Percentiles rank a stretch among this genome's conserved stretches.
These are phyloP conservation scores for Kwoniella shandongensis DNA, from an alignment of 768 basidiomycete genomes.

Conservation along the genomic window DNA sequence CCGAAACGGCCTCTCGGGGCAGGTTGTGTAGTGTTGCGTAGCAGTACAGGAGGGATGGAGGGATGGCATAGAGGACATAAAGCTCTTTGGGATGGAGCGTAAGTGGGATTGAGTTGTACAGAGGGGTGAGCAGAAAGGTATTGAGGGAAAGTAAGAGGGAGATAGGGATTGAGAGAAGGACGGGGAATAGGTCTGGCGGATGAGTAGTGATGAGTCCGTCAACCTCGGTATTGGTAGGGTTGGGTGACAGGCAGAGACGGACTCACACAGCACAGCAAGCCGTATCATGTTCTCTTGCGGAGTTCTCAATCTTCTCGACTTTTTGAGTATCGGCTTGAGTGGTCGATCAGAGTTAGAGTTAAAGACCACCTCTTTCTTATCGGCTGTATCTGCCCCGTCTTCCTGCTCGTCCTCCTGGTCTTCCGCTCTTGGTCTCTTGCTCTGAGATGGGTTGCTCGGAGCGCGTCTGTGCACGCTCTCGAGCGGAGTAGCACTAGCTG, in stretches of 20 bases:
- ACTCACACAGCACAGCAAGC: conserved; percentile 21
- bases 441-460: no score
- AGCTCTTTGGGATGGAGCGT: conserved; percentile 18
- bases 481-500: no score
- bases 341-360: no score
- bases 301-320: conserved; percentile 3
- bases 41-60: conserved; percentile 29
- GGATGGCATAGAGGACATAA: conserved; percentile 16
- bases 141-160: conserved; percentile 33
- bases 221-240: no score
- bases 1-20: conserved; percentile 20
- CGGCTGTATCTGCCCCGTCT: no score
- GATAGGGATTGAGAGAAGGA: conserved; percentile 21
- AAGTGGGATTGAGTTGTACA: conserved; percentile 42
- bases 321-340: no score
- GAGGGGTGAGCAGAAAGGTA: conserved; percentile 30
- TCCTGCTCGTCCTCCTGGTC: no score
- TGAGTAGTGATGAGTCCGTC: neutral
- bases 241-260: neutral
- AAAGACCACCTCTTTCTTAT: no score
- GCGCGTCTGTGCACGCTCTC: no score
- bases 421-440: no score
- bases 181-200: conserved; percentile 39
- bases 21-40: neutral
- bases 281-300: conserved; percentile 18